Evolutionary conservation across 306 rosid species (phyloP).

Genomic region (Cicer cuneatum): DNA sequence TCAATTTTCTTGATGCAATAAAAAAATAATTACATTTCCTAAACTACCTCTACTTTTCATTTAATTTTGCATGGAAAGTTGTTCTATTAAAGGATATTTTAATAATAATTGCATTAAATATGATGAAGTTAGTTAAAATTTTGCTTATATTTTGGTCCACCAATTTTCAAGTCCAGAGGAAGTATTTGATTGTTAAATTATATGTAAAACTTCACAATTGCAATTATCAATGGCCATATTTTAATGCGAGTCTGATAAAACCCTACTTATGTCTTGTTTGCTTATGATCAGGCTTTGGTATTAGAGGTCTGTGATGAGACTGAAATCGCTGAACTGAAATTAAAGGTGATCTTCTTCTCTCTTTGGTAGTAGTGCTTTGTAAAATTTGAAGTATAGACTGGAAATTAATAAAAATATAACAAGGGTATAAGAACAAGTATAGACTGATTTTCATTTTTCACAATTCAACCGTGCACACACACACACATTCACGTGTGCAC

Average conservation of each 20-base stretch:
- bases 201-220: slow-evolving; percentile 23
- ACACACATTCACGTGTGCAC: background rate
- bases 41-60: no score
- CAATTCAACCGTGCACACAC: background rate
- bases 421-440: slow-evolving; percentile 9
- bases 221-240: slow-evolving; percentile 10
- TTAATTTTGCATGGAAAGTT: no score
- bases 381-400: background rate
- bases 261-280: slow-evolving; percentile 38
- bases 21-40: no score
- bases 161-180: no score
- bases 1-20: no score
- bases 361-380: slow-evolving; percentile 33
- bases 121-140: no score
- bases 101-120: no score
- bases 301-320: slow-evolving; percentile 99
- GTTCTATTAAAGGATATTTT: no score
- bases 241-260: slow-evolving; percentile 38
- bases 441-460: background rate
- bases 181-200: slow-evolving; percentile 1
- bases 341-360: slow-evolving; percentile 72
- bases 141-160: no score
- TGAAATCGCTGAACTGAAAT: slow-evolving; percentile 91
- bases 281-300: slow-evolving; percentile 77
- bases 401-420: slow-evolving; percentile 28